phyloP scores from a whole-genome alignment of 108 stramenopile genomes.

The Chaetoceros muelleri region DNA sequence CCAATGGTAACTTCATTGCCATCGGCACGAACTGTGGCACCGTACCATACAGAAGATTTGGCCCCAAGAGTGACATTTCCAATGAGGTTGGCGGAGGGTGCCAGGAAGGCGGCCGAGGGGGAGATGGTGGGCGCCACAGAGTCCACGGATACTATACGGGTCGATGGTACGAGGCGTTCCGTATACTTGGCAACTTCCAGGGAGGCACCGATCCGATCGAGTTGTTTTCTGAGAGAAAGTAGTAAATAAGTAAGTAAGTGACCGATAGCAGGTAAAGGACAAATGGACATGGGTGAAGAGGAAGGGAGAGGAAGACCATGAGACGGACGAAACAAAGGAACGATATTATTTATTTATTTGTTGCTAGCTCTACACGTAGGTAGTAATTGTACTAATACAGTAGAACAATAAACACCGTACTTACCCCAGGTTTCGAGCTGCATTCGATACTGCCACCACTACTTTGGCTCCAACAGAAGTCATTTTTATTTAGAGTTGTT shows the following conservation, averaged over 20 bases:
- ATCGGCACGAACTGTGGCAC: slow-evolving; percentile 77
- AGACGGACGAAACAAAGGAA: not conserved
- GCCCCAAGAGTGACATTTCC: slow-evolving; percentile 71
- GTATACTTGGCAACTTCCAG: slow-evolving; percentile 78
- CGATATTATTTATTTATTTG: not conserved
- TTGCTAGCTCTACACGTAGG: not conserved
- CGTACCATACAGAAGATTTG: slow-evolving; percentile 78
- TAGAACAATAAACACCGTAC: too few relatives aligned
- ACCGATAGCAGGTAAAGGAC: not conserved
- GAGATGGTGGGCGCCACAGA: slow-evolving; percentile 57
- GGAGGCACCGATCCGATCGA: slow-evolving; percentile 51
- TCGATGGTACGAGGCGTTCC: slow-evolving; percentile 77
- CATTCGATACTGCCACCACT: slow-evolving; percentile 57
- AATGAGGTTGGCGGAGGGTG: slow-evolving; percentile 71
- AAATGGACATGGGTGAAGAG: not conserved
- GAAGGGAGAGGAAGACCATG: not conserved
- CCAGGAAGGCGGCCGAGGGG: slow-evolving; percentile 56
- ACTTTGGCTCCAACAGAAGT: slow-evolving; percentile 45
- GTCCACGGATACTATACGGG: slow-evolving; percentile 80
- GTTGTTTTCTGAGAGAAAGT: slow-evolving; percentile 8
- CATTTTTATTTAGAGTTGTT: slow-evolving; percentile 17
- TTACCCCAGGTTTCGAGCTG: slow-evolving; percentile 51
- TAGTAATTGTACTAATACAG: too few relatives aligned
- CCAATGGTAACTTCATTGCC: slow-evolving; percentile 79
- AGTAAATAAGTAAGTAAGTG: not conserved